These are phyloP conservation scores for Fusarium pininemorale DNA, from an alignment of 2,329 filamentous ascomycete genomes.

Conservation along the genomic window DNA sequence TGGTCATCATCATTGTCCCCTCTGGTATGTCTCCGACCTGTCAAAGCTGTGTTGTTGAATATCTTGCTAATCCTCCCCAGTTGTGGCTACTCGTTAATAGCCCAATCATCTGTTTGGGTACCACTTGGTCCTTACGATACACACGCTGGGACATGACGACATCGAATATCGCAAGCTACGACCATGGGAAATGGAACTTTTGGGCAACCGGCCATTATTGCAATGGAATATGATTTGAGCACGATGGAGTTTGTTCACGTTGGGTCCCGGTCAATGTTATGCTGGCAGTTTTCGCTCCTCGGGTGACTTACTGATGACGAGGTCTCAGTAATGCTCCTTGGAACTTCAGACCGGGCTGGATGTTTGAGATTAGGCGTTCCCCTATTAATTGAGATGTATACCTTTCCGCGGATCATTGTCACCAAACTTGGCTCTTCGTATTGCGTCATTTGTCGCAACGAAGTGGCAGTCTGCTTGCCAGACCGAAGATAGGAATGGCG, in stretches of 20 bases:
- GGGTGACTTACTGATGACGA: conserved; percentile 25
- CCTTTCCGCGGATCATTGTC: conserved; percentile 30
- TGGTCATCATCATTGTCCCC: conserved; percentile 94
- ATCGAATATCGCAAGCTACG: conserved; percentile 43
- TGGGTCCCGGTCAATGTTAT: conserved; percentile 42
- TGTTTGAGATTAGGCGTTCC: conserved; percentile 59
- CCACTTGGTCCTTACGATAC: conserved; percentile 39
- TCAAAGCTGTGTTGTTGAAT: not conserved
- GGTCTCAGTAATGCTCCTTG: conserved; percentile 30
- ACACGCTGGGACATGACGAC: conserved; percentile 39
- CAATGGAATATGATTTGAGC: conserved; percentile 46
- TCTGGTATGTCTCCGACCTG: conserved; percentile 68
- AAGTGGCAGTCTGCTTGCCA: not conserved
- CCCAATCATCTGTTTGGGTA: conserved; percentile 37
- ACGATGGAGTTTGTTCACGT: conserved; percentile 50
- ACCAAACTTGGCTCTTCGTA: not conserved
- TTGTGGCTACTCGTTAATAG: conserved; percentile 50
- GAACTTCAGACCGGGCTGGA: conserved; percentile 42
- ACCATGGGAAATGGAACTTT: conserved; percentile 43
- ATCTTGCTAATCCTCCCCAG: conserved; percentile 37
- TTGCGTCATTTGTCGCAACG: not conserved
- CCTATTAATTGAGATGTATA: conserved; percentile 56
- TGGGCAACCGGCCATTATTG: conserved; percentile 44
- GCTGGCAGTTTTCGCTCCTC: conserved; percentile 33
- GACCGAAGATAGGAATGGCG: not conserved